Evolutionary conservation across 306 rosid species (phyloP).

Genomic region (Prosopis cineraria): DNA sequence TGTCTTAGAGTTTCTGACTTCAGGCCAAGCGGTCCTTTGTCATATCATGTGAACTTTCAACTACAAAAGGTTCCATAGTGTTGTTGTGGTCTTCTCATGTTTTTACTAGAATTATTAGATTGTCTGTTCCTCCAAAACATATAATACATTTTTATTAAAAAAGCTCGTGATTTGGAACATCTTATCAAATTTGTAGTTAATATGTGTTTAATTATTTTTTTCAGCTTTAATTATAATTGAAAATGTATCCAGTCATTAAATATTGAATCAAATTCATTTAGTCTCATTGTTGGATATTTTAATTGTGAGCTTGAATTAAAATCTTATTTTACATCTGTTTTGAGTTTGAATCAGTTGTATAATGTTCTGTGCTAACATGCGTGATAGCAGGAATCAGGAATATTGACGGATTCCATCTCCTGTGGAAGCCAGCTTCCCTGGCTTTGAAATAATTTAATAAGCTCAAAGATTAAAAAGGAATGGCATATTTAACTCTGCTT

Average conservation of each 20-base stretch:
- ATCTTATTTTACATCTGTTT: not conserved
- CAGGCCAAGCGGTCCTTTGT: not conserved
- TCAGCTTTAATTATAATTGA: not conserved
- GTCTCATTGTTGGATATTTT: not conserved
- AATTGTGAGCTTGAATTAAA: not conserved
- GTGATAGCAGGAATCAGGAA: not conserved
- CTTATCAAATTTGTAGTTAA: too few species aligned
- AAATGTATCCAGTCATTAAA: not conserved
- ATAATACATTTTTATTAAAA: not conserved
- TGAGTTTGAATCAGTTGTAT: not conserved
- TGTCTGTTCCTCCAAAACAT: not conserved
- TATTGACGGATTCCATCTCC: not conserved
- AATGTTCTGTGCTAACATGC: not conserved
- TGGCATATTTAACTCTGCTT: not conserved
- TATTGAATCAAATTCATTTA: not conserved
- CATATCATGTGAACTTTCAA: not conserved
- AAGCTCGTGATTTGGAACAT: not conserved
- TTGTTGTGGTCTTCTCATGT: not conserved
- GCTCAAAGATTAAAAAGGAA: not conserved
- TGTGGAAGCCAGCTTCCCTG: conserved; percentile 19
- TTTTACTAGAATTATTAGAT: not conserved
- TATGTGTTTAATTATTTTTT: not conserved
- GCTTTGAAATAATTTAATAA: not conserved
- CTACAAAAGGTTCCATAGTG: not conserved
- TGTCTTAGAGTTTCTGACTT: not conserved